Base-by-base conservation (phyloP, 495 filamentous ascomycete genomes). In the Penicillium longicatenatum region DNA sequence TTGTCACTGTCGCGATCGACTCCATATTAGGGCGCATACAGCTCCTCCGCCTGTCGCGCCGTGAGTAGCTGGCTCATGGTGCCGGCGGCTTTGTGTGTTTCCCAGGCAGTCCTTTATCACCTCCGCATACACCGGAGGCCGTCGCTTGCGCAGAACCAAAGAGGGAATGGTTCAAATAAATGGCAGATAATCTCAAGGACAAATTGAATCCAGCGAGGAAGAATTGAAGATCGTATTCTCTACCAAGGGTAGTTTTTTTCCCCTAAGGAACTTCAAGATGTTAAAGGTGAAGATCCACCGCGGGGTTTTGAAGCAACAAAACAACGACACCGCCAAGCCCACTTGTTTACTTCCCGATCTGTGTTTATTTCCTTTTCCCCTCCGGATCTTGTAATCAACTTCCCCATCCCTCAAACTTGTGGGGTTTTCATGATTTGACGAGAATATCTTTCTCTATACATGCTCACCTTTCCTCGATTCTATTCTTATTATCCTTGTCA, bases 21-120 rank as follows among this genome's bases (percentile, higher is more conserved):
- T 43, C 21, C 21, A 48, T 17, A 14, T 19, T 7, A 24, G 24
- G 63, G 59, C 50, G 79, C 85, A 70, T 83, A 93, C 91, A 93
- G 88, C 84, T 95, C 91, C 60, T 95, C 91, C 60, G 91, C 89
- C 80, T 95, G 91, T 62, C 90, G 84, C 52, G 76, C 74, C 45
- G 90, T 92, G 72, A 94, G 79, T 73, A 93, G 78, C 65, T 87
- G 84, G 76, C 84, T 85, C 90, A 93, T 93, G 57, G 47, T 68
- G 57, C 59, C 61, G 60, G 60, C 57, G 57, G 55, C 42, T 62
- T 54, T 67, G 55, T 70, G 62, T 63, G 53, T 62, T 35, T 59
- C 54, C 44, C 56, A 50, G 37, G 41, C 64, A 61, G 56, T 50
- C 51, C 47, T 57, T 52, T 37, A 52, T 50, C 54, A 56, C 59